Base-by-base conservation (phyloP, 257 asterid genomes). In the Jacaranda mimosifolia region DNA sequence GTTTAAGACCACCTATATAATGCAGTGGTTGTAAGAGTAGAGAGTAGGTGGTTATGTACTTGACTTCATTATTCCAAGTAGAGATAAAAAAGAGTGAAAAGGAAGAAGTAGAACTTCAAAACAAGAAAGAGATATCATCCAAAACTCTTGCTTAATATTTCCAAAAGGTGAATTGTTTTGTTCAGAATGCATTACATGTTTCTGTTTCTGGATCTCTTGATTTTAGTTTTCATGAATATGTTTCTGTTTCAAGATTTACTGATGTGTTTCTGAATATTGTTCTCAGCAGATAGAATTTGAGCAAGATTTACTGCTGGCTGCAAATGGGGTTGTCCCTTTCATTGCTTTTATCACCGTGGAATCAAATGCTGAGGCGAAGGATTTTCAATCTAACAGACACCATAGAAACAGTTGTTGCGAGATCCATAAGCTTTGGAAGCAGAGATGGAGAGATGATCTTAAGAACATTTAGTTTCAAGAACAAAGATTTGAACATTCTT, bases 341-440 rank as follows among this genome's bases (percentile, higher is more conserved):
- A 9, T 55, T 81, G 57, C 79, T 80, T 38, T 69, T 83, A 35
- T 79, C 91, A 45, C 77, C 82, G 15, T 85, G 88, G 88, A 86
- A 76, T n/a, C 79, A 74, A 52, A 73, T 59, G 6, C 38, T 81
- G 63, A 83, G 84, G 63, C 75, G 55, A 51, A 45, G 39, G 36
- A 9, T 82, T 57, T 79, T 77, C 65, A 69, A 79, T 55, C 49
- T 84, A 48, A 48, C 80, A 1, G 87, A 87, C 56, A 70, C 68
- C n/a, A 60, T 74, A 7, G 90, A 86, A 66, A 77, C 77, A 17
- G 19, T 55, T 46, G 68, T 89, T 32, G 86, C 85, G 15, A 85
- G 86, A 81, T 87, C 92, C 18, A 55, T 84, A n/a, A 87, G 88
- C 68, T 84, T 80, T 71, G 91, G 87, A 9, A 83, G 86, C 75